Evolutionary conservation across 2,329 filamentous ascomycete genomes (phyloP).

Genomic region (Aspergillus pseudonomiae): DNA sequence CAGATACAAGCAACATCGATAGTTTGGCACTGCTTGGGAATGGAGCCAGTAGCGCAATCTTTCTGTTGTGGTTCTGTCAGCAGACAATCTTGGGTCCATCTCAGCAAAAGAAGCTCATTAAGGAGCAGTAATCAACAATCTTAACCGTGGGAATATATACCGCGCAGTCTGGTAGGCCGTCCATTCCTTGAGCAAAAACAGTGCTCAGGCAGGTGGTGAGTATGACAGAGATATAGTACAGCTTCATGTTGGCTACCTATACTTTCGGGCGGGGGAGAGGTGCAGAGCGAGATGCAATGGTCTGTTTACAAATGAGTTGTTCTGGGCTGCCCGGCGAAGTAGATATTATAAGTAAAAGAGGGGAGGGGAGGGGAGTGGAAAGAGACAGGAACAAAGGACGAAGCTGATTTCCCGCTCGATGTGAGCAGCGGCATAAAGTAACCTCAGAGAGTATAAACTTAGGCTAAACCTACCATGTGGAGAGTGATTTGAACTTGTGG

Average conservation of each 20-base stretch:
- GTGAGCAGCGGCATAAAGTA: neutral
- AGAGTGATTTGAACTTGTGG: neutral
- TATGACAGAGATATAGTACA: conserved; percentile 53
- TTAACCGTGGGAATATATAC: conserved; percentile 46
- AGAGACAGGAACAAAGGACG: neutral
- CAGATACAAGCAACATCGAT: conserved; percentile 57
- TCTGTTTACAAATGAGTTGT: neutral
- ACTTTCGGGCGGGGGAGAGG: neutral
- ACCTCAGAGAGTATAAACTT: neutral
- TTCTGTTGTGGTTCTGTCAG: conserved; percentile 27
- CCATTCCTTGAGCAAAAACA: conserved; percentile 50
- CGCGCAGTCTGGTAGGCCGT: conserved; percentile 56
- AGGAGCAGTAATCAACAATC: neutral
- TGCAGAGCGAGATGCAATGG: neutral
- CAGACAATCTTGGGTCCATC: neutral
- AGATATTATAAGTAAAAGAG: neutral
- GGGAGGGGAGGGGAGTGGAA: neutral
- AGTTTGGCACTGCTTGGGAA: conserved; percentile 40
- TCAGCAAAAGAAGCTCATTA: neutral
- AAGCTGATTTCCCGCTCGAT: neutral
- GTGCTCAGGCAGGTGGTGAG: conserved; percentile 56
- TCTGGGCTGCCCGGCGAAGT: neutral
- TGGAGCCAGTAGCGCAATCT: conserved; percentile 46
- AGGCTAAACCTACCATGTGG: neutral
- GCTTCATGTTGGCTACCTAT: conserved; percentile 50